These are phyloP conservation scores for Tuctoria greenei DNA, from an alignment of 176 grass and related monocot species.

Conservation along the genomic window DNA sequence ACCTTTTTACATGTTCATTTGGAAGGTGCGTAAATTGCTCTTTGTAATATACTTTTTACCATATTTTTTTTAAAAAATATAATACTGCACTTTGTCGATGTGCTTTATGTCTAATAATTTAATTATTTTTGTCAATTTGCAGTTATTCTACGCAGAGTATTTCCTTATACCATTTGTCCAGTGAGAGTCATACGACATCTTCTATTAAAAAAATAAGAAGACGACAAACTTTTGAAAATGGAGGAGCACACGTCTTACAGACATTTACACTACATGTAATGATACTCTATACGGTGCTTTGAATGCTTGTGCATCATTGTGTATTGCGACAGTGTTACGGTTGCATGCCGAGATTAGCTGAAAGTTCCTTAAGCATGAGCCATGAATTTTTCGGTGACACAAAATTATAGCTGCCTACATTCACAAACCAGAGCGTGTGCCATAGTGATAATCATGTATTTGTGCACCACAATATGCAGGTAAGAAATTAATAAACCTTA, in stretches of 20 bases:
- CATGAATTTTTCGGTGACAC: no score
- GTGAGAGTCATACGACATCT: constrained; percentile 23
- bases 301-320: not conserved
- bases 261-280: not conserved
- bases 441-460: not conserved
- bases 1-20: constrained; percentile 97
- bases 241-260: not conserved
- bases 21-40: constrained; percentile 52
- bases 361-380: not conserved
- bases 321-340: not conserved
- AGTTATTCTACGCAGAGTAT: constrained; percentile 84
- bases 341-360: not conserved
- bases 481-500: not conserved
- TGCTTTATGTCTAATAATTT: constrained; percentile 5
- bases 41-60: not conserved
- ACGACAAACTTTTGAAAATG: no score
- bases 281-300: not conserved
- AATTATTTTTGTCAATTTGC: constrained; percentile 21
- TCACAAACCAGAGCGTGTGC: not conserved
- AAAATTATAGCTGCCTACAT: not conserved
- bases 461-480: not conserved
- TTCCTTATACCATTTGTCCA: constrained; percentile 80
- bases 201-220: no score
- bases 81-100: not conserved
- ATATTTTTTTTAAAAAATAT: not conserved